phyloP scores from a whole-genome alignment of 2,329 filamentous ascomycete genomes.

The Ophiostoma sp. region DNA sequence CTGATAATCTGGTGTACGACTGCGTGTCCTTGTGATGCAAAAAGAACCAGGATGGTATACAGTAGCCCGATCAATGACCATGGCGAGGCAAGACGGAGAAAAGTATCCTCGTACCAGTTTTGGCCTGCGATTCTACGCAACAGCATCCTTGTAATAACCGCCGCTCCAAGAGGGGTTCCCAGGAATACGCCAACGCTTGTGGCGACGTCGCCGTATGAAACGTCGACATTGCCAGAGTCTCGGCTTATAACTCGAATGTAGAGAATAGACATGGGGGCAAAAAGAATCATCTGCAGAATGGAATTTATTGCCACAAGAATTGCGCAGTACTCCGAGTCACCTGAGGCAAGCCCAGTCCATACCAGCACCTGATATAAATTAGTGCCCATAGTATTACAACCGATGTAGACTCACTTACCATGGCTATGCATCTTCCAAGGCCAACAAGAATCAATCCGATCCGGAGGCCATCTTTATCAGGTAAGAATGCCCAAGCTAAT shows the following conservation, averaged over 20 bases:
- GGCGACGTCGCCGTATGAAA: conserved; percentile 64
- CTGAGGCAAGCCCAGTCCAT: conserved; percentile 66
- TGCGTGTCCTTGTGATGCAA: conserved; percentile 71
- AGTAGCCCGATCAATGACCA: conserved; percentile 77
- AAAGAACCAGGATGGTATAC: conserved; percentile 81
- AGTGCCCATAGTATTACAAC: background rate
- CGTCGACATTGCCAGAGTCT: conserved; percentile 32
- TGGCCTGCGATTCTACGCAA: conserved; percentile 52
- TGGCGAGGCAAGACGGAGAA: conserved; percentile 65
- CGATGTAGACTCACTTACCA: conserved; percentile 51
- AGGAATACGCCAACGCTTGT: conserved; percentile 79
- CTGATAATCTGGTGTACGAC: conserved; percentile 80
- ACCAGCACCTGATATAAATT: conserved; percentile 39
- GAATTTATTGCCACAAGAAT: conserved; percentile 73
- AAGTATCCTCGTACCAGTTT: conserved; percentile 61
- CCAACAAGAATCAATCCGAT: conserved; percentile 76
- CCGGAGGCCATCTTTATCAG: conserved; percentile 52
- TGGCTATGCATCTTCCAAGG: conserved; percentile 79
- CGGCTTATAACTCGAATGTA: conserved; percentile 66
- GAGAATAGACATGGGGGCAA: conserved; percentile 62
- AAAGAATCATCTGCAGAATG: conserved; percentile 67
- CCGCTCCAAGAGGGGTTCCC: conserved; percentile 75
- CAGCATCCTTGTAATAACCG: conserved; percentile 65
- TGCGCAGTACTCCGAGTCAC: conserved; percentile 77
- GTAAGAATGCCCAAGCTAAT: conserved; percentile 63